Percentiles rank a stretch among this genome's conserved stretches.
These are phyloP conservation scores for Cadophora luteo-olivacea DNA, from an alignment of 2,329 filamentous ascomycete species.

Conservation along the genomic window DNA sequence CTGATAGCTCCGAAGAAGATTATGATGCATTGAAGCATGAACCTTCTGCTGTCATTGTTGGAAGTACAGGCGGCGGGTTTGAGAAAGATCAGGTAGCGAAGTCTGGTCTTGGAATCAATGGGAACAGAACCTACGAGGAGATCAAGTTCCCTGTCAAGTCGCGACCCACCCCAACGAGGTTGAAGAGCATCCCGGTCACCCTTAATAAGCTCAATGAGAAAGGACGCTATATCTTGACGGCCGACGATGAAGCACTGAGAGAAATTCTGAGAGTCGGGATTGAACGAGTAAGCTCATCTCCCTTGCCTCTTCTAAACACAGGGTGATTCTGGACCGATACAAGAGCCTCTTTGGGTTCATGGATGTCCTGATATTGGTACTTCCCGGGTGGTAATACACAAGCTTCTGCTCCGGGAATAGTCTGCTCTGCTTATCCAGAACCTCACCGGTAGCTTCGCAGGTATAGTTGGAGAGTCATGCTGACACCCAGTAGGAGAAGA, in stretches of 20 bases:
- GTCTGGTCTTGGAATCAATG: slow-evolving; percentile 13
- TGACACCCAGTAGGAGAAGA: slow-evolving; percentile 33
- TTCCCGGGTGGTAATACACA: background rate
- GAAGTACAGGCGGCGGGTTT: slow-evolving; percentile 46
- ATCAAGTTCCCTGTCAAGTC: slow-evolving; percentile 27
- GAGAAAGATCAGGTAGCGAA: slow-evolving; percentile 30
- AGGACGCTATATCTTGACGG: slow-evolving; percentile 40
- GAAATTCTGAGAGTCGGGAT: slow-evolving; percentile 39
- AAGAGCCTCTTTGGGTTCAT: background rate
- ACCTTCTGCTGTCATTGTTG: slow-evolving; percentile 38
- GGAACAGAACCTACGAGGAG: slow-evolving; percentile 34
- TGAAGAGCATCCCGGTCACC: slow-evolving; percentile 42
- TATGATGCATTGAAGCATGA: slow-evolving; percentile 42
- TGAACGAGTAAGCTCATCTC: slow-evolving; percentile 34
- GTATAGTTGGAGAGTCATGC: background rate
- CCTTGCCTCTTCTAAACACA: background rate
- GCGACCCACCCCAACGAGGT: slow-evolving; percentile 26
- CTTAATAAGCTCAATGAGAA: slow-evolving; percentile 41
- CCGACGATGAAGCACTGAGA: slow-evolving; percentile 38
- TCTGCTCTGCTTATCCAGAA: background rate
- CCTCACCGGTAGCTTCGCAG: too few relatives aligned
- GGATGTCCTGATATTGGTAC: background rate
- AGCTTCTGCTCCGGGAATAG: background rate
- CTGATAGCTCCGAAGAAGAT: slow-evolving; percentile 43
- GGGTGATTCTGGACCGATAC: background rate